Conservation (phyloP, 2,329 filamentous ascomycete genomes). For the Gyromitra esculenta region DNA sequence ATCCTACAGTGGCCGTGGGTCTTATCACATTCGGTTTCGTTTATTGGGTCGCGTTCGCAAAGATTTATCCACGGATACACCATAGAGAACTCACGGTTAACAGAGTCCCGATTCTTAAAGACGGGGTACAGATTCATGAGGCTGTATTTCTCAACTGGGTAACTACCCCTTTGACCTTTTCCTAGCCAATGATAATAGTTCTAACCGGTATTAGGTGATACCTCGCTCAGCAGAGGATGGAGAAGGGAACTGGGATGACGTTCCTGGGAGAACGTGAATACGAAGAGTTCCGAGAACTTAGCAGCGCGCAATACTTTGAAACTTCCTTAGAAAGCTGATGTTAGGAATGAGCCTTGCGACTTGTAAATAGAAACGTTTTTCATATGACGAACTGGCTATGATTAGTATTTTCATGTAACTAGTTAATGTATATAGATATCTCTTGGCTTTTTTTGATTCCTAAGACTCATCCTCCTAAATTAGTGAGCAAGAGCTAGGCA, state of each 20-base stretch:
- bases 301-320: neutral
- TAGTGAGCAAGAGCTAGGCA: neutral
- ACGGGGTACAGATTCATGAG: constrained; percentile 48
- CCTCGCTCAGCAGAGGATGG: neutral
- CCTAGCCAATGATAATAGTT: neutral
- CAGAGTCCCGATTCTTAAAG: constrained; percentile 38
- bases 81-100: constrained; percentile 41
- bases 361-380: neutral
- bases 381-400: too few species aligned
- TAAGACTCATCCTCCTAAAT: neutral
- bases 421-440: neutral
- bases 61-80: constrained; percentile 41
- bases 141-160: constrained; percentile 51
- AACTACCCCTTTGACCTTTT: neutral
- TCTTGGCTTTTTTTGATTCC: neutral
- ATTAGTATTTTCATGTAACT: neutral
- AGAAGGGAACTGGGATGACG: neutral
- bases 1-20: constrained; percentile 48
- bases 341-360: neutral
- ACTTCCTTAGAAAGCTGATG: neutral
- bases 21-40: constrained; percentile 50
- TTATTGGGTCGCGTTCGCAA: constrained; percentile 54
- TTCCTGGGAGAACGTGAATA: neutral
- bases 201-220: constrained; percentile 22
- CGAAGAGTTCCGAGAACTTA: too few species aligned